Evolutionary conservation across 2,329 filamentous ascomycete genomes (phyloP).

Genomic region (Neurospora sp.): DNA sequence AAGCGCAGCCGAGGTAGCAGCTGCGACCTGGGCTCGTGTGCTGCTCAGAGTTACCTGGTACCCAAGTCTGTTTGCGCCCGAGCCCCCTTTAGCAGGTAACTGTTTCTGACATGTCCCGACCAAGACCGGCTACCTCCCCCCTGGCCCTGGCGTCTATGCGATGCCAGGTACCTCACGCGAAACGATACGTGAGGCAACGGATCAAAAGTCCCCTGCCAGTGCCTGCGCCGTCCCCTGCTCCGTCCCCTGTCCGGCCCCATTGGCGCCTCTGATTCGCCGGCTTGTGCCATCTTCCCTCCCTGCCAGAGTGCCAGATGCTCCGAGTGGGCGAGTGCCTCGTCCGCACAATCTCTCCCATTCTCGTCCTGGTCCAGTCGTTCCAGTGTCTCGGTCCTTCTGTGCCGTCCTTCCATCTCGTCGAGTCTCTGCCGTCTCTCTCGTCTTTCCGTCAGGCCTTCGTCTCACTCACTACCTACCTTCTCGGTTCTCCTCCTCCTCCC

Average conservation of each 20-base stretch:
- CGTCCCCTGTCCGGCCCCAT: constrained; percentile 5
- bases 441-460: neutral
- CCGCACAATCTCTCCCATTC: constrained; percentile 8
- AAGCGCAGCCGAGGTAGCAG: neutral
- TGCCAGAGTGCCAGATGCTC: neutral
- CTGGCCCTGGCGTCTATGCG: neutral
- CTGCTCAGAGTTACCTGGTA: neutral
- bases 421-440: constrained; percentile 2
- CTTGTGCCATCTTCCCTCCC: neutral
- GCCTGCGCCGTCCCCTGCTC: neutral
- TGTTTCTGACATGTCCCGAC: neutral
- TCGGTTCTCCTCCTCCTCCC: neutral
- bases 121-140: constrained; percentile 1
- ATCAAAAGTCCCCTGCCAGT: constrained; percentile 4
- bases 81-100: constrained; percentile 2
- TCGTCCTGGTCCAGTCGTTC: constrained; percentile 3
- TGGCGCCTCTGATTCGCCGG: constrained; percentile 17
- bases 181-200: constrained; percentile 8
- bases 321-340: neutral
- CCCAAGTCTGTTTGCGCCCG: constrained; percentile 8
- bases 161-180: neutral
- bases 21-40: neutral
- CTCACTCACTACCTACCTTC: neutral
- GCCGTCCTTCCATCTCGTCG: constrained; percentile 4
- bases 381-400: constrained; percentile 6